phyloP scores from a whole-genome alignment of 345 rosid species.

The Citrus inodora region DNA sequence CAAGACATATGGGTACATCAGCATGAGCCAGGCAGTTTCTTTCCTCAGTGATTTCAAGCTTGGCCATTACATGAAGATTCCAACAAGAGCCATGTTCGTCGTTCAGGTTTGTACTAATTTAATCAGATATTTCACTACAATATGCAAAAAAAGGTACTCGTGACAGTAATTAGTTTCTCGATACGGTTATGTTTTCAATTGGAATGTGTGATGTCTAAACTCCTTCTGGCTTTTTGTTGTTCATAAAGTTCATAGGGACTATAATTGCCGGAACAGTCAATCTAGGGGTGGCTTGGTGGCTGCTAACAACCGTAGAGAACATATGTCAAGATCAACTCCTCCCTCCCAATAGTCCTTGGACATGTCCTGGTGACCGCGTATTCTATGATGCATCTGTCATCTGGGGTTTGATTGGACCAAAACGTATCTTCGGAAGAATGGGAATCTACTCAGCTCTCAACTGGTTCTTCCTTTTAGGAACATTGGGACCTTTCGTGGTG shows the following conservation, averaged over 20 bases:
- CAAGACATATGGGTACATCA: slow-evolving; percentile 53
- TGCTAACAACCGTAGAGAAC: slow-evolving; percentile 42
- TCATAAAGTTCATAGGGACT: slow-evolving; percentile 39
- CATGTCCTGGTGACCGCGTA: slow-evolving; percentile 52
- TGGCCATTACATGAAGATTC: slow-evolving; percentile 62
- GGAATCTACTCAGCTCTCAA: slow-evolving; percentile 49
- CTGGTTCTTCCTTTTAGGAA: slow-evolving; percentile 63
- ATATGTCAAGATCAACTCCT: slow-evolving; percentile 48
- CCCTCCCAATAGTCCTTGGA: slow-evolving; percentile 60
- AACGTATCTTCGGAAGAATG: slow-evolving; percentile 39
- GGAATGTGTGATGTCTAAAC: neutral
- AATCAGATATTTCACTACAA: neutral
- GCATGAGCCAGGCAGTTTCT: slow-evolving; percentile 55
- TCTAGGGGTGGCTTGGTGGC: slow-evolving; percentile 48
- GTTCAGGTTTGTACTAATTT: slow-evolving; percentile 32
- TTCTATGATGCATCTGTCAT: slow-evolving; percentile 61
- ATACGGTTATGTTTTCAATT: neutral
- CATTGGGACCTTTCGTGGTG: slow-evolving; percentile 38
- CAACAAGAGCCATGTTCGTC: slow-evolving; percentile 52
- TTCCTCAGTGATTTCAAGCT: slow-evolving; percentile 60
- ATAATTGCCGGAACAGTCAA: slow-evolving; percentile 51
- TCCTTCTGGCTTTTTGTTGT: neutral
- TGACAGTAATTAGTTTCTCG: neutral
- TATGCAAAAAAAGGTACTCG: neutral
- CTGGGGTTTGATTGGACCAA: slow-evolving; percentile 60